phyloP scores from a whole-genome alignment of 257 asterid genomes.

The Solanum chiquidenum region DNA sequence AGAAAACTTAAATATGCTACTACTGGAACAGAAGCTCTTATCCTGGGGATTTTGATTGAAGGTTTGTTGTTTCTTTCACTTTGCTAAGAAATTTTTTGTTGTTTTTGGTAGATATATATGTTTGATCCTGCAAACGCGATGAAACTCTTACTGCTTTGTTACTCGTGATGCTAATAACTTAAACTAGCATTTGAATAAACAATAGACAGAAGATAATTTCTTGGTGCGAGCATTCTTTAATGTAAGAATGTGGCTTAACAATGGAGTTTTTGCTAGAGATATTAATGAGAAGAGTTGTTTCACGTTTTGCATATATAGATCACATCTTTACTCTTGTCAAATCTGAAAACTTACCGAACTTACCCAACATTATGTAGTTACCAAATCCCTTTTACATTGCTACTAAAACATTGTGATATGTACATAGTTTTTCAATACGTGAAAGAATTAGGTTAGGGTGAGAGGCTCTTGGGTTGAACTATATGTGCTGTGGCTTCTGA shows the following conservation, averaged over 20 bases:
- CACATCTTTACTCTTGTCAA: neutral
- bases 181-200: neutral
- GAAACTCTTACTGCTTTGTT: neutral
- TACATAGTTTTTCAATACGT: neutral
- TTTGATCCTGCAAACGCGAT: neutral
- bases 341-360: neutral
- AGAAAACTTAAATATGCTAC: constrained; percentile 43
- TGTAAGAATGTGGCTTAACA: neutral
- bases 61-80: constrained; percentile 24
- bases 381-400: neutral
- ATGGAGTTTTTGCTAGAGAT: neutral
- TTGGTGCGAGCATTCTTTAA: neutral
- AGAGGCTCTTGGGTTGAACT: neutral
- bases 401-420: neutral
- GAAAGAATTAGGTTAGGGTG: neutral
- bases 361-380: neutral
- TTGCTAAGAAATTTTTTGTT: neutral
- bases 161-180: neutral
- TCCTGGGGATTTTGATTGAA: constrained; percentile 60
- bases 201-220: neutral
- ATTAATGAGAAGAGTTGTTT: neutral
- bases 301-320: neutral
- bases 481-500: neutral
- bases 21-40: constrained; percentile 61
- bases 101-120: neutral